phyloP scores from a whole-genome alignment of 345 rosid species.

The Euclidium syriacum region DNA sequence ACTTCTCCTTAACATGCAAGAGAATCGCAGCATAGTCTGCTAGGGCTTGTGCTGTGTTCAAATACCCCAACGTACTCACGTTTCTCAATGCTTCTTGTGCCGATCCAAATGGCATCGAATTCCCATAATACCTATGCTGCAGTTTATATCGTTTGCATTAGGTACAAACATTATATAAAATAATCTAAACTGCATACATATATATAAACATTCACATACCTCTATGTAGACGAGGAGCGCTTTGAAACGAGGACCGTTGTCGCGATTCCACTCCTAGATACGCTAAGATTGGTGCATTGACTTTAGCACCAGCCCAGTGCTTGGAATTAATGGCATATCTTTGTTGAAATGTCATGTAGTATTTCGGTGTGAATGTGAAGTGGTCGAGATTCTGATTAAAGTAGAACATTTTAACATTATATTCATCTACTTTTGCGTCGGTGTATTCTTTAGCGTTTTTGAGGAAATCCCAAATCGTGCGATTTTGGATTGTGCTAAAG shows the following conservation, averaged over 20 bases:
- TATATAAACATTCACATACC: slow-evolving; percentile 11
- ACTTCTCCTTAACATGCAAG: slow-evolving; percentile 36
- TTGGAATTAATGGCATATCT: slow-evolving; percentile 40
- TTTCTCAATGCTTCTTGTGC: slow-evolving; percentile 41
- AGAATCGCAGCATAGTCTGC: slow-evolving; percentile 59
- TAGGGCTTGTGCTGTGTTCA: slow-evolving; percentile 52
- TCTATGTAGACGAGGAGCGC: slow-evolving; percentile 44
- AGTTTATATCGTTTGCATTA: neutral
- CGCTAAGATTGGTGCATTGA: slow-evolving; percentile 42
- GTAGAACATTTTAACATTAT: slow-evolving; percentile 27
- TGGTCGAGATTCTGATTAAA: slow-evolving; percentile 50
- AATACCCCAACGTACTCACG: slow-evolving; percentile 44
- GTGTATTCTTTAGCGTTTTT: neutral
- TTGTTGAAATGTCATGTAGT: slow-evolving; percentile 48
- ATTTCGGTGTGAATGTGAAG: slow-evolving; percentile 45
- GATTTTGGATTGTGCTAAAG: slow-evolving; percentile 20
- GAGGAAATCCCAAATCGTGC: slow-evolving; percentile 9
- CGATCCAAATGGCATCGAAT: slow-evolving; percentile 47
- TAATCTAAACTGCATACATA: neutral
- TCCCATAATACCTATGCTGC: slow-evolving; percentile 55
- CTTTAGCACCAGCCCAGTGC: slow-evolving; percentile 45
- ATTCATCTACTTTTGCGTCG: neutral
- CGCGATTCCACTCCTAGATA: slow-evolving; percentile 47
- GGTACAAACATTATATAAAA: neutral
- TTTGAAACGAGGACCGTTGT: slow-evolving; percentile 32